A percentile compares a stretch with the other conserved stretches of the same genome.
These are phyloP conservation scores for Cladosporium oxysporum DNA, from an alignment of 2,329 filamentous ascomycete genomes.

Conservation along the genomic window DNA sequence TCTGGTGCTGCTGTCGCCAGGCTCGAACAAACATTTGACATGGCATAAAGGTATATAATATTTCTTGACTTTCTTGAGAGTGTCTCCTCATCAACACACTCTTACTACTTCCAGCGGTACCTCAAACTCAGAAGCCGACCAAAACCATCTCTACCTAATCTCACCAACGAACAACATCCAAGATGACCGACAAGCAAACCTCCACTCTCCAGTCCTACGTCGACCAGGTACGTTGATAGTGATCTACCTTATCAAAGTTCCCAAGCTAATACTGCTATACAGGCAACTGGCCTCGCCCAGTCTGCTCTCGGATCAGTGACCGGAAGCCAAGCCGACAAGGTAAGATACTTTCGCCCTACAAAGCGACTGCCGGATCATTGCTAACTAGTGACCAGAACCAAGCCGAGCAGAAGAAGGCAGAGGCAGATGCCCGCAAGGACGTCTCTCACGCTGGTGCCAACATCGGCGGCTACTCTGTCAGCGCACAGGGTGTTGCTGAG, in stretches of 20 bases:
- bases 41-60: background rate
- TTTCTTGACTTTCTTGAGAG: background rate
- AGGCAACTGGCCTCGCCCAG: slow-evolving; percentile 70
- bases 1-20: background rate
- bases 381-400: slow-evolving; percentile 46
- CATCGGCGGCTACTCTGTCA: slow-evolving; percentile 70
- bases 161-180: slow-evolving; percentile 26
- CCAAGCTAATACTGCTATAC: slow-evolving; percentile 48
- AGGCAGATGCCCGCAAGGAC: slow-evolving; percentile 67
- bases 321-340: slow-evolving; percentile 69
- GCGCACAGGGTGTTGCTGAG: slow-evolving; percentile 67
- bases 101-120: background rate
- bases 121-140: background rate
- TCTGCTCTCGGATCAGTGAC: slow-evolving; percentile 71
- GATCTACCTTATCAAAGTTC: background rate
- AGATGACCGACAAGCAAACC: slow-evolving; percentile 58
- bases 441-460: slow-evolving; percentile 75
- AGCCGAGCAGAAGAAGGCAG: slow-evolving; percentile 63
- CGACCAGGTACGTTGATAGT: slow-evolving; percentile 37
- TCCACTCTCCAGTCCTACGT: slow-evolving; percentile 80
- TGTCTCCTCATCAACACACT: background rate
- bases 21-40: background rate
- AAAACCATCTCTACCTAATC: background rate
- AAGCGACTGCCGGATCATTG: background rate
- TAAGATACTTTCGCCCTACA: slow-evolving; percentile 32